phyloP scores from a whole-genome alignment of 1,284 basidiomycete genomes.

The Phellopilus nigrolimitatus region DNA sequence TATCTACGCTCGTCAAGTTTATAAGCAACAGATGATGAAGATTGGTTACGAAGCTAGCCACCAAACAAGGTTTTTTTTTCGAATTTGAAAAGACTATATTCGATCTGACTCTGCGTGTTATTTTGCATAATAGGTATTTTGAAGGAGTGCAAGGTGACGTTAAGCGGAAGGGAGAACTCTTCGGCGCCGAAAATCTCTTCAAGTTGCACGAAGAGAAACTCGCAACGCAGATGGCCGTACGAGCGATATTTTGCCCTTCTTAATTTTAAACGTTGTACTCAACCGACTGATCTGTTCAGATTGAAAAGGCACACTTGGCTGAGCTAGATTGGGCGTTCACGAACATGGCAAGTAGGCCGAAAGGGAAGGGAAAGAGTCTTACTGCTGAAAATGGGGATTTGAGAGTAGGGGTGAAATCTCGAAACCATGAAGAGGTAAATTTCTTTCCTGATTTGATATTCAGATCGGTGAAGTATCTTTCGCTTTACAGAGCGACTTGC shows the following conservation, averaged over 20 bases:
- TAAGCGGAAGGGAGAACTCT: constrained; percentile 71
- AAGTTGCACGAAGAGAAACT: constrained; percentile 66
- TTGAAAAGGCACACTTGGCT: constrained; percentile 65
- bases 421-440: constrained; percentile 43
- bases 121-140: constrained; percentile 54
- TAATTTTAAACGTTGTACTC: neutral
- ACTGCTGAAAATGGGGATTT: constrained; percentile 32
- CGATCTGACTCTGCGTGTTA: neutral
- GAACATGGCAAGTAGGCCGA: constrained; percentile 47
- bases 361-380: constrained; percentile 36
- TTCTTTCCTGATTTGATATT: neutral
- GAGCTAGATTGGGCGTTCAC: constrained; percentile 76
- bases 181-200: constrained; percentile 80
- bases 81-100: neutral
- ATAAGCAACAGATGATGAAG: constrained; percentile 87
- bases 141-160: constrained; percentile 76
- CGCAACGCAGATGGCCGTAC: constrained; percentile 70
- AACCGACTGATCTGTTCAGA: constrained; percentile 37
- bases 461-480: neutral
- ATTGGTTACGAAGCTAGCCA: constrained; percentile 81
- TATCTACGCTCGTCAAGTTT: constrained; percentile 81
- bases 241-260: constrained; percentile 21
- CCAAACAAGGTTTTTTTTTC: constrained; percentile 56
- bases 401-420: constrained; percentile 47
- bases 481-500: constrained; percentile 43